phyloP scores from a whole-genome alignment of 257 asterid genomes.

The Sherardia arvensis region DNA sequence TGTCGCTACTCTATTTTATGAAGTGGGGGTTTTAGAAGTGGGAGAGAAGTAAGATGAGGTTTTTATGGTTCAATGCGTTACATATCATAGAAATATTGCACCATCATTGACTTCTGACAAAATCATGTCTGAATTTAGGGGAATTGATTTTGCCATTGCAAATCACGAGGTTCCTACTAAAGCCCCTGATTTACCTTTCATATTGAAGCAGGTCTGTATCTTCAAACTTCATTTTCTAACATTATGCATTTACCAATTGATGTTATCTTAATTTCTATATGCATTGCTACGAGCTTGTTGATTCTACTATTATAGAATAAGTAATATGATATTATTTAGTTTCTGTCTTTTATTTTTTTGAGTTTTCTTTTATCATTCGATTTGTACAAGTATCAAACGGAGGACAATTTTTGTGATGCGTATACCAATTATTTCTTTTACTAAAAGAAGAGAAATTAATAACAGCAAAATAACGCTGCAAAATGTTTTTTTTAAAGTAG shows the following conservation, averaged over 20 bases:
- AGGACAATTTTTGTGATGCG: neutral
- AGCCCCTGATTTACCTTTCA: slow-evolving; percentile 52
- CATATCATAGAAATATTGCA: neutral
- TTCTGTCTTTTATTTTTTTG: neutral
- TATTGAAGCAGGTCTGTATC: slow-evolving; percentile 49
- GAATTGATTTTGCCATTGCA: slow-evolving; percentile 66
- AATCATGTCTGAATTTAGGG: slow-evolving; percentile 41
- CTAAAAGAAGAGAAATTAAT: neutral
- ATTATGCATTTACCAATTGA: no score
- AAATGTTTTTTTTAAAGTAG: neutral
- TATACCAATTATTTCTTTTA: neutral
- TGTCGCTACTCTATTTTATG: neutral
- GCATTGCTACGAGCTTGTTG: neutral
- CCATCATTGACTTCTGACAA: slow-evolving; percentile 3
- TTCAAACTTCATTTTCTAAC: neutral
- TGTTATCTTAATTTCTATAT: neutral
- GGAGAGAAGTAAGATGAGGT: neutral
- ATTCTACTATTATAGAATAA: neutral
- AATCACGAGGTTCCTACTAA: slow-evolving; percentile 43
- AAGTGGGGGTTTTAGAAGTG: neutral
- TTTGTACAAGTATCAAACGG: neutral
- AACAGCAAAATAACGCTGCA: neutral
- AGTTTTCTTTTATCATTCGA: neutral
- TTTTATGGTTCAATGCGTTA: neutral
- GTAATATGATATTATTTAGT: neutral